Evolutionary conservation across 352 stramenopile genomes (phyloP).

Genomic region (Bremia lactucae): DNA sequence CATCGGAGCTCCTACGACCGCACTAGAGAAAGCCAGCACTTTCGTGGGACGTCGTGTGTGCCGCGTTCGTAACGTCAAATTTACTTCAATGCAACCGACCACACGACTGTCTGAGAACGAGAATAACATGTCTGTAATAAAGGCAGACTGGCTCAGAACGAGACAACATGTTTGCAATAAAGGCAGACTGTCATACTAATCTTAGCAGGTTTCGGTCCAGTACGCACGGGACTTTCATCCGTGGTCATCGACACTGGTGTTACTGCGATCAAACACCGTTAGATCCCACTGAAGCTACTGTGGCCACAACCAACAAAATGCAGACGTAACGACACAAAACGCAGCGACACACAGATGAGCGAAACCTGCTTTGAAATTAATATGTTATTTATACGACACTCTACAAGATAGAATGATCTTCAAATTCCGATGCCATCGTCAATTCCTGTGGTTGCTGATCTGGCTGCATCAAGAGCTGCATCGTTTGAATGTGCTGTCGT

Average conservation of each 20-base stretch:
- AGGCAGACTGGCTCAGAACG: neutral
- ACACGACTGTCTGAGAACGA: slow-evolving; percentile 4
- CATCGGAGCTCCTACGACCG: slow-evolving; percentile 2
- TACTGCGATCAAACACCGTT: slow-evolving; percentile 11
- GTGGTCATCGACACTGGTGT: neutral
- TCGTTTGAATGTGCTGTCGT: slow-evolving; percentile 17
- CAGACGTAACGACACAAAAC: slow-evolving; percentile 6
- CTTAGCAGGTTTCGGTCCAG: slow-evolving; percentile 5
- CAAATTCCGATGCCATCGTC: slow-evolving; percentile 17
- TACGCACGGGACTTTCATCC: neutral
- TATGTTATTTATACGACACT: slow-evolving; percentile 7
- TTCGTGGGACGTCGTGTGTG: slow-evolving; percentile 12
- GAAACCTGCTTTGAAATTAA: neutral
- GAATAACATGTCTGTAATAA: neutral
- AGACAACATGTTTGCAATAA: too few species aligned
- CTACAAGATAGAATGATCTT: slow-evolving; percentile 23
- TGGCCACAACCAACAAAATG: neutral
- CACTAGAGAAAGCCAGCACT: slow-evolving; percentile 22
- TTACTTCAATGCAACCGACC: slow-evolving; percentile 19
- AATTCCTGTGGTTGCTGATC: slow-evolving; percentile 15
- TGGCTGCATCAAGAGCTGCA: slow-evolving; percentile 22
- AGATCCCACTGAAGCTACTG: slow-evolving; percentile 1
- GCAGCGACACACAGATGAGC: neutral
- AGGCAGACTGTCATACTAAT: too few species aligned
- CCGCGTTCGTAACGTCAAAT: slow-evolving; percentile 18